Evolutionary conservation across 257 asterid genomes (phyloP).

Genomic region (Solanum okadae): DNA sequence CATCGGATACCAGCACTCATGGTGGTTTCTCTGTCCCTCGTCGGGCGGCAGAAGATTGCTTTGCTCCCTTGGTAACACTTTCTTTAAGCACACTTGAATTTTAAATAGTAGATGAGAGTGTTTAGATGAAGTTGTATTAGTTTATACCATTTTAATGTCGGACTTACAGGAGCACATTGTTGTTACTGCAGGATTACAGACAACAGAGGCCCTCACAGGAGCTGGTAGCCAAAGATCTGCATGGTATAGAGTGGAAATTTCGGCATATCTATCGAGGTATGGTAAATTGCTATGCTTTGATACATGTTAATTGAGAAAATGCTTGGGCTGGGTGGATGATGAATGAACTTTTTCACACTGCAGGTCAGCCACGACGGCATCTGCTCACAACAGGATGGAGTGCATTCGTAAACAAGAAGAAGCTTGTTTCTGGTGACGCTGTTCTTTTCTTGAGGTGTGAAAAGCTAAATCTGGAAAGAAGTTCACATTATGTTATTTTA

Average conservation of each 20-base stretch:
- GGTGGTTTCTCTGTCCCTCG: conserved; percentile 99
- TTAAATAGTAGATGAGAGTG: background rate
- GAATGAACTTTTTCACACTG: background rate
- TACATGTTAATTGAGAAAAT: background rate
- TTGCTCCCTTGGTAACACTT: conserved; percentile 75
- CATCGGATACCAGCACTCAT: conserved; percentile 97
- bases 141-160: background rate
- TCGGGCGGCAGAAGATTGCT: conserved; percentile 98
- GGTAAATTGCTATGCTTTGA: background rate
- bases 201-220: conserved; percentile 98
- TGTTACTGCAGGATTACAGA: conserved; percentile 54
- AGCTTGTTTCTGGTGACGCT: conserved; percentile 91
- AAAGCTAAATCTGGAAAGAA: background rate
- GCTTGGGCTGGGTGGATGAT: background rate
- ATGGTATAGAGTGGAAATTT: conserved; percentile 86
- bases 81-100: background rate
- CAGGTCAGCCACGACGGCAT: conserved; percentile 99
- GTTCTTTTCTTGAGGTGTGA: conserved; percentile 83
- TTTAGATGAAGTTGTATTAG: background rate
- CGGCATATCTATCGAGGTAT: conserved; percentile 93
- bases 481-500: background rate
- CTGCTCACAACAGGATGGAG: conserved; percentile 98
- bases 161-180: background rate
- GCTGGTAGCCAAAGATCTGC: conserved; percentile 90
- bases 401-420: conserved; percentile 92